These are phyloP conservation scores for Favolaschia claudopus DNA, from an alignment of 768 basidiomycete species.

Conservation along the genomic window DNA sequence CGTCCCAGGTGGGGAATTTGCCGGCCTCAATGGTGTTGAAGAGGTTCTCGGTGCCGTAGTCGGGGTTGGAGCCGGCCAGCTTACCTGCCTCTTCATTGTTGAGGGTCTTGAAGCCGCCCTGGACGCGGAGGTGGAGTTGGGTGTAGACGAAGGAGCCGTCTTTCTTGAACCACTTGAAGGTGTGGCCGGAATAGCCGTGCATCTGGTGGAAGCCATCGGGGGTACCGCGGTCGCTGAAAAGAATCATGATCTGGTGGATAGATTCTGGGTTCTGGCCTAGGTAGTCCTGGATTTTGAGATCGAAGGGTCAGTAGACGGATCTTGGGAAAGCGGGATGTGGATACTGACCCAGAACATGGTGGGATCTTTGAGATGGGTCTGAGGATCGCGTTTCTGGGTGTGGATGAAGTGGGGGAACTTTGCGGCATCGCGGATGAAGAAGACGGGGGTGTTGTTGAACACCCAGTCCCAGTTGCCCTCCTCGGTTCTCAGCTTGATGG, in stretches of 20 bases:
- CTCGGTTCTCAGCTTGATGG: constrained; percentile 87
- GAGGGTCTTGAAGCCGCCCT: constrained; percentile 87
- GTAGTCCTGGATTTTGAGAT: constrained; percentile 74
- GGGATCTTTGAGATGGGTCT: constrained; percentile 88
- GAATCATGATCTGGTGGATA: constrained; percentile 88
- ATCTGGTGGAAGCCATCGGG: constrained; percentile 86
- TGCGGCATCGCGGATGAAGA: constrained; percentile 87
- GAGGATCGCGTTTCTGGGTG: constrained; percentile 90
- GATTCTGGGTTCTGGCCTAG: constrained; percentile 89
- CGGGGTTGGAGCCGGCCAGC: constrained; percentile 79
- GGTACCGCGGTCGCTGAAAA: constrained; percentile 95
- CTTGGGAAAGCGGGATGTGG: not conserved
- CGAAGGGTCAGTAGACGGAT: constrained; percentile 27
- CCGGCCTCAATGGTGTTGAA: constrained; percentile 85
- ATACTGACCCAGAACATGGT: constrained; percentile 81
- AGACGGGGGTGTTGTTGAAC: constrained; percentile 91
- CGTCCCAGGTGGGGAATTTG: constrained; percentile 86
- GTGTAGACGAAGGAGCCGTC: constrained; percentile 87
- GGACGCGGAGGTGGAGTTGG: constrained; percentile 82
- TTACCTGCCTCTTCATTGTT: constrained; percentile 68
- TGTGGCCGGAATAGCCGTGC: constrained; percentile 96
- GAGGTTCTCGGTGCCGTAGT: constrained; percentile 82
- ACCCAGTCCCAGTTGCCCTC: constrained; percentile 95
- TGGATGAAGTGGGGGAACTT: constrained; percentile 97
- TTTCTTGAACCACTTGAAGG: constrained; percentile 86